These are phyloP conservation scores for Mesembryanthemum crystallinum DNA, from an alignment of 148 eudicot species.

Conservation along the genomic window DNA sequence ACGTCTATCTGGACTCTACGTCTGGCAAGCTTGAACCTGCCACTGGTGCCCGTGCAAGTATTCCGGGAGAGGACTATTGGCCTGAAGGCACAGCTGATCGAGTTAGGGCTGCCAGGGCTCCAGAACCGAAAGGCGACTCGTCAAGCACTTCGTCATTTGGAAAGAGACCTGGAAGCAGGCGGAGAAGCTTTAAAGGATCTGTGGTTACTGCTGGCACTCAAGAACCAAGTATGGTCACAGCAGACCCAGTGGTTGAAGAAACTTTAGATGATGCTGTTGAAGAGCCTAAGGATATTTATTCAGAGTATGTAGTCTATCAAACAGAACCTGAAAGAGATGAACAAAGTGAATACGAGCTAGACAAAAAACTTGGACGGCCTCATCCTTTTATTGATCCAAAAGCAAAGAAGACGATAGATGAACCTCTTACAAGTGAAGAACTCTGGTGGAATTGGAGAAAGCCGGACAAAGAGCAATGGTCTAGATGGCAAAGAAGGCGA, in stretches of 20 bases:
- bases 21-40: conserved; percentile 95
- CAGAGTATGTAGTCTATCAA: conserved; percentile 79
- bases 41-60: conserved; percentile 98
- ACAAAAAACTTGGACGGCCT: conserved; percentile 76
- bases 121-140: conserved; percentile 75
- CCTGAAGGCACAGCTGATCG: conserved; percentile 94
- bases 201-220: conserved; percentile 49
- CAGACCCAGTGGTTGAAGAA: conserved; percentile 44
- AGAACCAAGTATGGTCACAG: conserved; percentile 35
- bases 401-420: conserved; percentile 55
- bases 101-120: conserved; percentile 86
- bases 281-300: conserved; percentile 50
- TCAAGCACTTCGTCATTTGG: conserved; percentile 75
- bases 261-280: conserved; percentile 50
- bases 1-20: conserved; percentile 84
- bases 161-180: conserved; percentile 84
- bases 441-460: conserved; percentile 99
- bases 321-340: conserved; percentile 56
- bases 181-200: conserved; percentile 57
- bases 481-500: conserved; percentile 93
- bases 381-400: conserved; percentile 91
- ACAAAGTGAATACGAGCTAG: conserved; percentile 69
- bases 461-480: conserved; percentile 85
- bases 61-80: conserved; percentile 88
- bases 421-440: conserved; percentile 81